Percentiles rank a stretch among this genome's conserved stretches.
phyloP scores from a whole-genome alignment of 108 stramenopile species.

The Stephanodiscus triporus region DNA sequence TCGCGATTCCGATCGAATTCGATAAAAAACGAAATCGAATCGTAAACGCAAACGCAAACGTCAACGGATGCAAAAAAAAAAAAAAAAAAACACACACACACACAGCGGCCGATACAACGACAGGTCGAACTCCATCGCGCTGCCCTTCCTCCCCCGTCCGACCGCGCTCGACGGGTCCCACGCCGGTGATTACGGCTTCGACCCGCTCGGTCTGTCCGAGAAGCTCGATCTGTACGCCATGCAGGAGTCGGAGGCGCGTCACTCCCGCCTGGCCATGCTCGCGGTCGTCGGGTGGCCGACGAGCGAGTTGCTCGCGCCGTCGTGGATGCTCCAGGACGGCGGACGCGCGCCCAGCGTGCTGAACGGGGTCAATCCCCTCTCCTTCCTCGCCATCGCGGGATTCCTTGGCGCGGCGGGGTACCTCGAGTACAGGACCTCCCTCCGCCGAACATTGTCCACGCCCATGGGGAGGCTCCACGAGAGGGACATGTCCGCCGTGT shows the following conservation, averaged over 20 bases:
- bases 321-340: conserved; percentile 64
- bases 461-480: conserved; percentile 61
- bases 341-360: conserved; percentile 75
- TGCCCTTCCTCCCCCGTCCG: conserved; percentile 80
- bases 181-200: conserved; percentile 85
- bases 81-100: no score
- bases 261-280: conserved; percentile 82
- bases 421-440: conserved; percentile 74
- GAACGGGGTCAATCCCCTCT: conserved; percentile 77
- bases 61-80: not conserved
- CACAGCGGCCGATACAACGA: conserved; percentile 70
- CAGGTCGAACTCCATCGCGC: conserved; percentile 61
- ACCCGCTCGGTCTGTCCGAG: conserved; percentile 77
- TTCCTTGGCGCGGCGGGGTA: conserved; percentile 66
- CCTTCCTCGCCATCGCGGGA: conserved; percentile 58
- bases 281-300: conserved; percentile 83
- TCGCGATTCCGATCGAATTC: no score
- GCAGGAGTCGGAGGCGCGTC: conserved; percentile 71
- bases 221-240: conserved; percentile 62
- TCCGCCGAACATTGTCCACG: conserved; percentile 55
- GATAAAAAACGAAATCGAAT: not conserved
- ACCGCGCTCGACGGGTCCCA: conserved; percentile 77
- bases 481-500: conserved; percentile 69
- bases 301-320: conserved; percentile 69
- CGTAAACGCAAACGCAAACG: no score